A percentile compares a stretch with the other conserved stretches of the same genome.
Conservation (phyloP, 495 filamentous ascomycete species). For the Aspergillus bridgeri region DNA sequence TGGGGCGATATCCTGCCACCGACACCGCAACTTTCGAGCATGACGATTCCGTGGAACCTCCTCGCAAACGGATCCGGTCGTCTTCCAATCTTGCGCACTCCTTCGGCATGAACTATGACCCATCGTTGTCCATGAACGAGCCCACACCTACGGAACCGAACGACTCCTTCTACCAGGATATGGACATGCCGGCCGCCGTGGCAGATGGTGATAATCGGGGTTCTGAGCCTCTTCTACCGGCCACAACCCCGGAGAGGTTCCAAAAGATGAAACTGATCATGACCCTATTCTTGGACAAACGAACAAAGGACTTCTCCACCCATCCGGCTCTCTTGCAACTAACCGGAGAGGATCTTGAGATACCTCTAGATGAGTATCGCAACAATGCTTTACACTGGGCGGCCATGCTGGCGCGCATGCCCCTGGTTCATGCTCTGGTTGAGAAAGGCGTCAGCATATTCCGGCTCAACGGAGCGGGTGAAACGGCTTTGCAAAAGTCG, state of each 20-base stretch:
- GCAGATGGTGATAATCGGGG: conserved; percentile 55
- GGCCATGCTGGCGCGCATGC: conserved; percentile 84
- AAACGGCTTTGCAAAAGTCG: conserved; percentile 87
- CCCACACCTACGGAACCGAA: conserved; percentile 82
- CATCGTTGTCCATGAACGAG: conserved; percentile 43
- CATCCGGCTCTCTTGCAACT: conserved; percentile 67
- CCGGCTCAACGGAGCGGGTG: conserved; percentile 80
- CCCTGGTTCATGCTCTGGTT: conserved; percentile 75
- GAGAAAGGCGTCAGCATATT: conserved; percentile 78
- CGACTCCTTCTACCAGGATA: conserved; percentile 74
- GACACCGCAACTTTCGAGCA: conserved; percentile 46
- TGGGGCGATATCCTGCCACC: conserved; percentile 32
- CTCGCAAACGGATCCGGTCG: conserved; percentile 72
- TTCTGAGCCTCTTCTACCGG: conserved; percentile 65
- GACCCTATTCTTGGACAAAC: conserved; percentile 78
- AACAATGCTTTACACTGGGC: conserved; percentile 96
- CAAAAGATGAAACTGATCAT: conserved; percentile 76
- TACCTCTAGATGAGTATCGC: conserved; percentile 79
- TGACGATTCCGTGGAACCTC: conserved; percentile 69
- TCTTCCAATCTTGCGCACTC: conserved; percentile 47
- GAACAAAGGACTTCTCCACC: conserved; percentile 57
- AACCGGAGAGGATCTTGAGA: conserved; percentile 78
- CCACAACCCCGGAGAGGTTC: conserved; percentile 61
- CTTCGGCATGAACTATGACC: conserved; percentile 34
- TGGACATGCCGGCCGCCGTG: conserved; percentile 48